A percentile compares a stretch with the other conserved stretches of the same genome.
Conservation (phyloP, 768 basidiomycete genomes). For the Mycena vulgaris region DNA sequence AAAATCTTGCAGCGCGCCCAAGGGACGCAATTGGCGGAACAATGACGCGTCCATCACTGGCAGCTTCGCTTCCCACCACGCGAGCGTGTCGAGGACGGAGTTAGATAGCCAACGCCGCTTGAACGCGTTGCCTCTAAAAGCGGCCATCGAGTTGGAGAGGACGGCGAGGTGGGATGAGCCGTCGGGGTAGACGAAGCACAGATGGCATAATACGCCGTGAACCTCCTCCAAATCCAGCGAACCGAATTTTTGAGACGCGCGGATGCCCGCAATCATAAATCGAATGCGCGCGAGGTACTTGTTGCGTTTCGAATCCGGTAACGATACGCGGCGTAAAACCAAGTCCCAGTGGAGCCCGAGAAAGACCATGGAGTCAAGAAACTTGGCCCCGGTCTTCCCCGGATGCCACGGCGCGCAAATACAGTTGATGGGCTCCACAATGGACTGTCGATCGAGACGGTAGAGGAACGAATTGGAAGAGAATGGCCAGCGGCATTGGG, state of each 20-base stretch:
- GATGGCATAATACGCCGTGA: constrained; percentile 16
- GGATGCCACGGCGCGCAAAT: constrained; percentile 47
- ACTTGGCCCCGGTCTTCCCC: background rate
- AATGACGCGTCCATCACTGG: background rate
- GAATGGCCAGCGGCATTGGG: background rate
- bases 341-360: constrained; percentile 52
- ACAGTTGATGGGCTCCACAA: constrained; percentile 22
- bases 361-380: constrained; percentile 35
- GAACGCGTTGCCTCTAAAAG: background rate
- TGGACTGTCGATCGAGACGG: constrained; percentile 31
- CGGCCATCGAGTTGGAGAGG: constrained; percentile 19
- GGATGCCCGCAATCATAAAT: background rate
- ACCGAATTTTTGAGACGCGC: background rate
- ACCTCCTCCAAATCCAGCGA: constrained; percentile 4
- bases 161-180: constrained; percentile 15
- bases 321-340: constrained; percentile 36
- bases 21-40: background rate
- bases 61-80: constrained; percentile 1
- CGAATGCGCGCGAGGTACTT: constrained; percentile 39
- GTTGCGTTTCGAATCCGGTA: constrained; percentile 45
- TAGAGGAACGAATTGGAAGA: constrained; percentile 11
- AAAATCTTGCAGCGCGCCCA: background rate
- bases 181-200: background rate
- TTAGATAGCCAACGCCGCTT: background rate
- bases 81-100: background rate